Evolutionary conservation across 768 basidiomycete species (phyloP).

Genomic region (Guyanaporus albipodus): DNA sequence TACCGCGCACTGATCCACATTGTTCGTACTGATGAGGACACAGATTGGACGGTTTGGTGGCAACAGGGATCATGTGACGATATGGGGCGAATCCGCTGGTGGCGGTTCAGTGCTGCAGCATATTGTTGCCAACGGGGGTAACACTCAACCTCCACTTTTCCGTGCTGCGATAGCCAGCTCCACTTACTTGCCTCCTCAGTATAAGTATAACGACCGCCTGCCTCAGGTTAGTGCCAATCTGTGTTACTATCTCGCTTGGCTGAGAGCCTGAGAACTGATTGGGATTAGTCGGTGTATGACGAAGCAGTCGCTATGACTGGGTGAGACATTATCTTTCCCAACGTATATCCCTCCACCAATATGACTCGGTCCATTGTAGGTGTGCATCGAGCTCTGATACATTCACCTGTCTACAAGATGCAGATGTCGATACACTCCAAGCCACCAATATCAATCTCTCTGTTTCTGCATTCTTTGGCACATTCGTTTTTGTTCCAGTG

Average conservation of each 20-base stretch:
- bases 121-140: constrained; percentile 1
- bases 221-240: background rate
- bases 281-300: background rate
- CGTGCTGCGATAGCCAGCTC: constrained; percentile 10
- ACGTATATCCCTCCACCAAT: background rate
- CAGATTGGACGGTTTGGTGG: constrained; percentile 7
- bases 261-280: background rate
- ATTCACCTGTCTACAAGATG: constrained; percentile 4
- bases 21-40: no score
- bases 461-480: background rate
- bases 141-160: constrained; percentile 6
- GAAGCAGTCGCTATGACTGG: background rate
- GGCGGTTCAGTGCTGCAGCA: constrained; percentile 10
- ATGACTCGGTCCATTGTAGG: background rate
- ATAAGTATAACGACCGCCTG: constrained; percentile 3
- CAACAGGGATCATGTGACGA: background rate
- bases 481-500: constrained; percentile 7
- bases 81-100: constrained; percentile 10
- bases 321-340: background rate
- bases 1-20: no score
- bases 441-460: background rate
- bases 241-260: background rate
- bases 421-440: background rate
- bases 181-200: constrained; percentile 1
- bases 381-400: constrained; percentile 2